These are phyloP conservation scores for Phaeomoniella chlamydospora DNA, from an alignment of 2,329 filamentous ascomycete genomes.

Conservation along the genomic window DNA sequence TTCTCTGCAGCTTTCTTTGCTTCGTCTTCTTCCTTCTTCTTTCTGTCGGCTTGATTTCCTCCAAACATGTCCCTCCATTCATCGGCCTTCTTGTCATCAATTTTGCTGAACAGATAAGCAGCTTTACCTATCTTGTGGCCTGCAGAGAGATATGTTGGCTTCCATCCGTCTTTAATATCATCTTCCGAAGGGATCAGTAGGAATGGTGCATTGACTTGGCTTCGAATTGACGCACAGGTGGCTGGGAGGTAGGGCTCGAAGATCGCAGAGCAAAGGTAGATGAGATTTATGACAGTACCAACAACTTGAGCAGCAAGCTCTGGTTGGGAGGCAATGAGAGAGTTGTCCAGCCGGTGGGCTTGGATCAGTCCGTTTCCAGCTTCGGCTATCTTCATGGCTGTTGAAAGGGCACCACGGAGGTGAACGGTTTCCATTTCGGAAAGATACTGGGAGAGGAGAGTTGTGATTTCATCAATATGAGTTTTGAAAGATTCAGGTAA, in stretches of 20 bases:
- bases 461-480: conserved; percentile 32
- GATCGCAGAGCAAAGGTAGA: conserved; percentile 66
- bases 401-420: conserved; percentile 39
- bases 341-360: conserved; percentile 47
- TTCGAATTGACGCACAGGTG: conserved; percentile 60
- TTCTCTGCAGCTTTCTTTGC: conserved; percentile 20
- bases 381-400: conserved; percentile 42
- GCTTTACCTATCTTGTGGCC: conserved; percentile 73
- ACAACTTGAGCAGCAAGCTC: conserved; percentile 48
- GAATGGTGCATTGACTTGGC: conserved; percentile 53
- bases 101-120: conserved; percentile 67
- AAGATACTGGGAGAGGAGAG: conserved; percentile 39
- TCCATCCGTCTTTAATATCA: conserved; percentile 44
- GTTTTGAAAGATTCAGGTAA: conserved; percentile 24
- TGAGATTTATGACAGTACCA: conserved; percentile 68
- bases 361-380: conserved; percentile 47
- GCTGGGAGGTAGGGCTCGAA: conserved; percentile 74
- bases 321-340: conserved; percentile 43
- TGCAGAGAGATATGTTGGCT: conserved; percentile 41
- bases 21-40: conserved; percentile 53
- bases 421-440: conserved; percentile 45
- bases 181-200: conserved; percentile 43
- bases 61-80: conserved; percentile 71
- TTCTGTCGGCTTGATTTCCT: conserved; percentile 49
- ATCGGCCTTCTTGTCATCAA: conserved; percentile 66